Base-by-base conservation (phyloP, 129 eudicot genomes). In the Lonicera japonica region DNA sequence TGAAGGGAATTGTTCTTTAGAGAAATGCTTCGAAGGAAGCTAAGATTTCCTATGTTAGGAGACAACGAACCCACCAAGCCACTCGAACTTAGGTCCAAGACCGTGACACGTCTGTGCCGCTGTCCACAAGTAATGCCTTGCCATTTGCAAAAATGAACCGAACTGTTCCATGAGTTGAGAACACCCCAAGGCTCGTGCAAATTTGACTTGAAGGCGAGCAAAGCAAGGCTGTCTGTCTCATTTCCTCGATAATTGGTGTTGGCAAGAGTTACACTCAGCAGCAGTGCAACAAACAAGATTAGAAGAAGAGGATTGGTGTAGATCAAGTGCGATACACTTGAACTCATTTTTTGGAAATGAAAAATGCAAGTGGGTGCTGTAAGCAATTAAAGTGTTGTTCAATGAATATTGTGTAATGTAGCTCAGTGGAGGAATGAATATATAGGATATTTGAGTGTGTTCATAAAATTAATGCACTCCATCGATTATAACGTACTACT, bases 131-230 rank as follows among this genome's bases (percentile, higher is more conserved):
- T 39, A 15, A 70, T 63, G 1, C 75, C 75, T 4, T 8, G 12
- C 75, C 75, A 70, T 6, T 24, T 18, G 16, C 75, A 70, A 56
- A 52, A 70, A 58, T 61, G 63, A 46, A 39, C 25, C 12, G 68
- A 60, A 18, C 16, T 46, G 25, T 70, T 70, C 75, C 75, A 70
- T 15, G 75, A 70, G 62, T 47, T 61, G 10, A 48, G 19, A 22
- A 21, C 25, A 0, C 45, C 55, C 4, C 13, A 47, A 2, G 75
- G 75, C 11, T 70, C 68, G 16, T 29, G 16, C 10, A 56, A 54
- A 4, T 21, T 24, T 16, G 41, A 21, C 43, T 70, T 70, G 62
- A 70, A 50, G 0, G 66, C 56, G 2, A 70, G 68, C 68, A 70
- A 61, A 0, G 75, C 62, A 12, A 52, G 34, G 11, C 45, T 47